Percentiles rank a stretch among this genome's conserved stretches.
Evolutionary conservation across 768 basidiomycete species (phyloP).

Genomic region (Stropharia rugosoannulata): DNA sequence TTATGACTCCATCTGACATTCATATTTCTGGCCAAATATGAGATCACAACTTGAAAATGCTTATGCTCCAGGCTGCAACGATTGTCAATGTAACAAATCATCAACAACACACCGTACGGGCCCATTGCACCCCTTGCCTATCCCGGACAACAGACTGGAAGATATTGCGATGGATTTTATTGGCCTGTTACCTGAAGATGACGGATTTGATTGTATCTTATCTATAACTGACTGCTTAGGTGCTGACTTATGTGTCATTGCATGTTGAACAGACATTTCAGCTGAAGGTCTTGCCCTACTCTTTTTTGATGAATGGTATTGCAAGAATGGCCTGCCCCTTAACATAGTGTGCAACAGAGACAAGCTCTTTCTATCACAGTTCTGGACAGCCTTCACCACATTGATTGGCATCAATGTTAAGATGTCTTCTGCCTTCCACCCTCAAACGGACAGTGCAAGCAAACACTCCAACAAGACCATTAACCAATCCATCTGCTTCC

Average conservation of each 20-base stretch:
- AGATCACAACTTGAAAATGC: constrained; percentile 22
- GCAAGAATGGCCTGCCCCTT: constrained; percentile 28
- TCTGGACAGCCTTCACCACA: constrained; percentile 18
- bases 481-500: constrained; percentile 25
- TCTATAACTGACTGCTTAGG: constrained; percentile 18
- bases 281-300: constrained; percentile 21
- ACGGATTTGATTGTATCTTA: constrained; percentile 24
- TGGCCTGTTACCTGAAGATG: constrained; percentile 29
- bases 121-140: constrained; percentile 23
- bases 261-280: constrained; percentile 12
- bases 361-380: constrained; percentile 26
- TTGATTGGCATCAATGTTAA: not conserved
- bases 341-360: constrained; percentile 31
- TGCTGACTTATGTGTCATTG: constrained; percentile 2
- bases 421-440: constrained; percentile 20
- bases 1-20: constrained; percentile 18
- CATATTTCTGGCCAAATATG: constrained; percentile 36
- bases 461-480: too few species aligned
- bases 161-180: constrained; percentile 34
- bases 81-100: constrained; percentile 37
- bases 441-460: too few species aligned
- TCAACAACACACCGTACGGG: constrained; percentile 22
- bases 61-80: constrained; percentile 30
- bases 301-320: constrained; percentile 28
- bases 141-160: constrained; percentile 20